phyloP scores from a whole-genome alignment of 192 early-diverging fungal genomes.

The Coemansia erecta region DNA sequence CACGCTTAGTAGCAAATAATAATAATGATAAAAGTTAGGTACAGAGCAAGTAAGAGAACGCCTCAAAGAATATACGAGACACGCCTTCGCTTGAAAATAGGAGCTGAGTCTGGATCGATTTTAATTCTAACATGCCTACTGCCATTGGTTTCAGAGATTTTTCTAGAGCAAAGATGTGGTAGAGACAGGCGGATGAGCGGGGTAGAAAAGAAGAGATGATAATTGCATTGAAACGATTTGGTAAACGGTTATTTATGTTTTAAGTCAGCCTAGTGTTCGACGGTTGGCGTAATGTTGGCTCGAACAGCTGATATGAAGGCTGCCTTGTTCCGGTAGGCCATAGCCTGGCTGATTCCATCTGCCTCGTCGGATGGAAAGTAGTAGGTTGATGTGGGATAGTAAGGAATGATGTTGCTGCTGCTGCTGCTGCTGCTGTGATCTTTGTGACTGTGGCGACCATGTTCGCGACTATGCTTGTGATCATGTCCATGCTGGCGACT shows the following conservation, averaged over 20 bases:
- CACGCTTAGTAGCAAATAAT: background rate
- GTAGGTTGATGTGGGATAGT: background rate
- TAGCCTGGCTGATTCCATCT: slow-evolving; percentile 11
- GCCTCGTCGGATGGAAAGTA: slow-evolving; percentile 8
- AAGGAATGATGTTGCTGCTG: background rate
- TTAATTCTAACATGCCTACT: background rate
- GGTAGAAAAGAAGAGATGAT: too few relatives aligned
- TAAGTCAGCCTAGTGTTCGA: background rate
- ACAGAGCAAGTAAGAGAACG: background rate
- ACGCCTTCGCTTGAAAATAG: background rate
- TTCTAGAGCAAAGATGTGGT: too few relatives aligned
- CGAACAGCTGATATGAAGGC: slow-evolving; percentile 8
- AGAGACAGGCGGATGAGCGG: too few relatives aligned
- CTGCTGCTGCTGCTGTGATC: background rate
- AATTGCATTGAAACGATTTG: too few relatives aligned
- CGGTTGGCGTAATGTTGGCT: background rate
- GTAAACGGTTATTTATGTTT: too few relatives aligned
- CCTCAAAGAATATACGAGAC: background rate
- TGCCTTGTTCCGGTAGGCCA: slow-evolving; percentile 8
- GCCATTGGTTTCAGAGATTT: background rate
- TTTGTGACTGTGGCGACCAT: background rate
- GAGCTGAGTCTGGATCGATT: background rate
- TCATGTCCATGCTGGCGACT: background rate
- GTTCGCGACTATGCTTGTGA: background rate
- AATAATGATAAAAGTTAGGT: background rate